Evolutionary conservation across 257 asterid genomes (phyloP), one percentile per base, ranked within the genome.

Genomic region (Capsicum baccatum): DNA sequence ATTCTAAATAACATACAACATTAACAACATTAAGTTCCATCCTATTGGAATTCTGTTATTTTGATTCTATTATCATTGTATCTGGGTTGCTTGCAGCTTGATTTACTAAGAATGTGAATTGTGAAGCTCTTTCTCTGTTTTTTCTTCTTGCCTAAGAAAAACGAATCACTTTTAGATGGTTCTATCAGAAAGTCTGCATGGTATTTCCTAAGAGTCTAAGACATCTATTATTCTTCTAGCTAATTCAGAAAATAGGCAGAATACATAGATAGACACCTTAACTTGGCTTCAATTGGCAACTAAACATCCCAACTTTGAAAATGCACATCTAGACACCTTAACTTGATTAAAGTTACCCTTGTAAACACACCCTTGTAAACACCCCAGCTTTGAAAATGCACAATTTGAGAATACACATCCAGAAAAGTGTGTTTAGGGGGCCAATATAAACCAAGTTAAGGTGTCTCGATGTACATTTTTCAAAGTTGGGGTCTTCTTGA

Each of bases 131-230:
- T 73, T 19, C 59, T n/a, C 80, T 19, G 19, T 19, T 48, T 47
- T 19, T 12, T 19, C 59, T 47, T 73, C 80, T 73, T 19, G 58
- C n/a, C 42, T 3, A 47, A 73, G 42, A 15, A 19, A 73, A 69
- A 13, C n/a, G 48, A 12, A 3, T 33, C 8, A 74, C 8, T 26
- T 47, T 48, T 14, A 74, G 80, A 73, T 74, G 80, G 44, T 60
- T 74, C 59, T 74, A 21, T 50, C 26, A 74, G 60, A 74, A 74
- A 74, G 80, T 50, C 80, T 74, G 50, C 60, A 21, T 19, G 80
- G 60, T 21, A 74, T 50, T 50, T 74, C 42, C 44, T 50, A 74
- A 26, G 33, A 26, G 33, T 26, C 33, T 26, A 26, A 50, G 44
- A 50, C 60, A 74, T 50, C 44, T 74, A 44, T n/a, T 48, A 74